A percentile compares a stretch with the other conserved stretches of the same genome.
Conservation (phyloP, 805 yeast species). For the Suhomyces emberorum region DNA sequence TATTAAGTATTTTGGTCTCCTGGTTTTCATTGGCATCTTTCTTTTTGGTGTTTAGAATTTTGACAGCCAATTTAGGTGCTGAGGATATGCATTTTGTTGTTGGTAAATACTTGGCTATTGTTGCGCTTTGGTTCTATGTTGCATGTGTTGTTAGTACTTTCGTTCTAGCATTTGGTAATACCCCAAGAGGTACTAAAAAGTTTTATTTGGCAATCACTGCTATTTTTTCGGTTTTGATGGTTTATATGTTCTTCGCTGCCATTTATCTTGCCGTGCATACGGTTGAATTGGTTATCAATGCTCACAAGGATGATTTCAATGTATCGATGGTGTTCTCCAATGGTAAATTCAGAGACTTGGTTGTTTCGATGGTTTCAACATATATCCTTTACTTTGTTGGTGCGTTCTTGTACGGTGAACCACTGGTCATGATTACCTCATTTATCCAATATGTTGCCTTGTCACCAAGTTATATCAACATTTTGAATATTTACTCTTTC, state of each 20-base stretch:
- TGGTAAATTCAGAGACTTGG: conserved; percentile 76
- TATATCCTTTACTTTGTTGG: conserved; percentile 77
- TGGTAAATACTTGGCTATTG: conserved; percentile 73
- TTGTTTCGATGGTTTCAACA: conserved; percentile 83
- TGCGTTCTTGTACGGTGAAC: conserved; percentile 80
- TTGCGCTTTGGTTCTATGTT: conserved; percentile 81
- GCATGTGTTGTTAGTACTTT: conserved; percentile 81
- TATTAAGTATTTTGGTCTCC: conserved; percentile 73
- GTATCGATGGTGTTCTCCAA: conserved; percentile 54
- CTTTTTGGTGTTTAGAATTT: conserved; percentile 86
- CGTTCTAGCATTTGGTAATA: conserved; percentile 87
- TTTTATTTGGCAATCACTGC: conserved; percentile 73
- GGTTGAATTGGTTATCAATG: conserved; percentile 51
- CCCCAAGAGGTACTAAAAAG: conserved; percentile 84
- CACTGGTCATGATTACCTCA: conserved; percentile 89
- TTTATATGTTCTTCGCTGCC: conserved; percentile 84
- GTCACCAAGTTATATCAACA: conserved; percentile 88
- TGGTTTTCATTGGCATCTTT: conserved; percentile 92
- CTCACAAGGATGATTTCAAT: conserved; percentile 39
- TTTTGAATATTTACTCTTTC: conserved; percentile 89
- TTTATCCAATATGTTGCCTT: conserved; percentile 78
- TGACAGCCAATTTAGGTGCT: conserved; percentile 74
- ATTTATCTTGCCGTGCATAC: conserved; percentile 75
- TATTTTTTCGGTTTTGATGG: conserved; percentile 86
- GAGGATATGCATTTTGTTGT: conserved; percentile 59